Conservation (phyloP, 1,284 basidiomycete genomes). For the Trichosporon sp. region DNA sequence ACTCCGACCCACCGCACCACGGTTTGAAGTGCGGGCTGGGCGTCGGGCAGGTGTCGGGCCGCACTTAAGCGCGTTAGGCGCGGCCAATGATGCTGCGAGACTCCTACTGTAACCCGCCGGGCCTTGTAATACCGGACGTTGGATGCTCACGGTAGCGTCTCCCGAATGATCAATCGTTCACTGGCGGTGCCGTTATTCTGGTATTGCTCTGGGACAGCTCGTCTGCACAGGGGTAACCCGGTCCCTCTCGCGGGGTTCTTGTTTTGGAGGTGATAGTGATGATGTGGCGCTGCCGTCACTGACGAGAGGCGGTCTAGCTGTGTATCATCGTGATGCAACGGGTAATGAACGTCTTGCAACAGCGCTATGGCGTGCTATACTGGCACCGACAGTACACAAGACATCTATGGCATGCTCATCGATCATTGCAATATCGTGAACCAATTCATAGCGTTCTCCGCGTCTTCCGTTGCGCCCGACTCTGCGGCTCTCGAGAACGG, state of each 20-base stretch:
- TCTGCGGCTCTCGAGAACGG: not conserved
- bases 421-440: not conserved
- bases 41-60: no score
- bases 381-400: not conserved
- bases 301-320: no score
- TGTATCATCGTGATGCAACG: not conserved
- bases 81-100: not conserved
- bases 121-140: not conserved
- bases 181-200: not conserved
- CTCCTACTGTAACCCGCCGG: not conserved
- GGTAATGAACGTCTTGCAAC: not conserved
- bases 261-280: not conserved
- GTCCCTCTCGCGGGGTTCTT: no score
- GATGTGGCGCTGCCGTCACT: not conserved
- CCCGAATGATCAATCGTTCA: not conserved
- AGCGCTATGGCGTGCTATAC: not conserved
- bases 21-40: not conserved
- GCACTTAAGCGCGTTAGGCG: no score
- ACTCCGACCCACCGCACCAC: not conserved
- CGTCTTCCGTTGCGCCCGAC: no score
- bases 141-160: not conserved
- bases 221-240: no score
- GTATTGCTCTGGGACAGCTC: no score
- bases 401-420: not conserved
- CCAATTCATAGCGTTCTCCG: no score